phyloP scores from a whole-genome alignment of 768 basidiomycete genomes.

The Boletellus ananas region DNA sequence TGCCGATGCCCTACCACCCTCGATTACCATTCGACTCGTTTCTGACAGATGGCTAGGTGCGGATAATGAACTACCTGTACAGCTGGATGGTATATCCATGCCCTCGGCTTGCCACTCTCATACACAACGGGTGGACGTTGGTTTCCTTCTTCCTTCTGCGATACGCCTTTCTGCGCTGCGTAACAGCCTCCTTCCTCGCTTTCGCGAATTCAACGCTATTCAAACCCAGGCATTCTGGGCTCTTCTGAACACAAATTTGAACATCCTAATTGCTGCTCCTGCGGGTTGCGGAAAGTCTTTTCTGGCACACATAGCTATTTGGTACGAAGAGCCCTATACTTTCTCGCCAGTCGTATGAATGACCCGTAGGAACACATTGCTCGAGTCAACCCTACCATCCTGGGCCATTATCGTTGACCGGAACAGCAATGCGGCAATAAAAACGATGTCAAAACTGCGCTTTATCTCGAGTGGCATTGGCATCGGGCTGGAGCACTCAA shows the following conservation, averaged over 20 bases:
- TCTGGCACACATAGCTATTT: conserved; percentile 63
- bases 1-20: conserved; percentile 52
- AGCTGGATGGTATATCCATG: conserved; percentile 72
- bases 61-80: conserved; percentile 65
- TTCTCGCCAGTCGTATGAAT: conserved; percentile 12
- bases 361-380: conserved; percentile 50
- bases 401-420: conserved; percentile 68
- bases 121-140: conserved; percentile 65
- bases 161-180: conserved; percentile 45
- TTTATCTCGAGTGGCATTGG: conserved; percentile 34
- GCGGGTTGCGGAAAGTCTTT: conserved; percentile 78
- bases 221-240: conserved; percentile 92
- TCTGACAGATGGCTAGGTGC: conserved; percentile 95
- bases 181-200: conserved; percentile 40
- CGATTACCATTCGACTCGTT: conserved; percentile 69
- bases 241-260: conserved; percentile 58
- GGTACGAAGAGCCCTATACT: conserved; percentile 47
- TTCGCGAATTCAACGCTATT: conserved; percentile 71
- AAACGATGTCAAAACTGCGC: conserved; percentile 53
- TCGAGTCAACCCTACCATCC: conserved; percentile 37
- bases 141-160: conserved; percentile 61
- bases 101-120: conserved; percentile 56
- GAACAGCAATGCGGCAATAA: conserved; percentile 50
- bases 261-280: conserved; percentile 75
- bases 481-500: conserved; percentile 37